A percentile compares a stretch with the other conserved stretches of the same genome.
phyloP scores from a whole-genome alignment of 441 rosid genomes.

The Omphalea diandra region DNA sequence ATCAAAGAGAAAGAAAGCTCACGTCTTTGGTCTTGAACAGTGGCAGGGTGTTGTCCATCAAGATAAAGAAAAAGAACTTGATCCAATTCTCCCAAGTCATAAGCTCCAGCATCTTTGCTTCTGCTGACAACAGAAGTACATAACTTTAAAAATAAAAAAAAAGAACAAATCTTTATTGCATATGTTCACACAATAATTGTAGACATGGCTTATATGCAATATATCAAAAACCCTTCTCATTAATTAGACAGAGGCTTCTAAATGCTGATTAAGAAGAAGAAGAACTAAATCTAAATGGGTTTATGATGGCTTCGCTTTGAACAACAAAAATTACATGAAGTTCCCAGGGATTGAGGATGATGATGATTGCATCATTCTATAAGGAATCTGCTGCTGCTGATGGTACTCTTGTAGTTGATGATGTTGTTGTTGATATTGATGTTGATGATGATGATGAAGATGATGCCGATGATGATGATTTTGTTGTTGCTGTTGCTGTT shows the following conservation, averaged over 20 bases:
- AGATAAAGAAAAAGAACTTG: conserved; percentile 92
- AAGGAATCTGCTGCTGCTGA: conserved; percentile 57
- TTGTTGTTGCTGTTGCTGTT: conserved; percentile 28
- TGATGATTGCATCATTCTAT: conserved; percentile 60
- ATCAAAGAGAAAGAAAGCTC: conserved; percentile 22
- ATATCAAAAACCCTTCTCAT: not conserved
- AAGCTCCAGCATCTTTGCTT: conserved; percentile 66
- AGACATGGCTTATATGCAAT: not conserved
- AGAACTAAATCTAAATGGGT: not conserved
- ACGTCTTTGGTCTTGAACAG: conserved; percentile 73
- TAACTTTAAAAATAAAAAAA: not conserved
- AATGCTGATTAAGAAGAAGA: conserved; percentile 12
- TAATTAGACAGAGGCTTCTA: not conserved
- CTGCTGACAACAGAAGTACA: conserved; percentile 32
- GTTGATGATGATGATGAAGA: conserved; percentile 29
- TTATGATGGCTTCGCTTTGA: conserved; percentile 1
- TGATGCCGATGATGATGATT: conserved; percentile 27
- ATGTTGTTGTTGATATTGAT: conserved; percentile 33
- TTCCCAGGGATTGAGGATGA: conserved; percentile 58
- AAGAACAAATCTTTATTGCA: not conserved
- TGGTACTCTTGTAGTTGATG: conserved; percentile 44
- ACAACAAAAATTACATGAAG: conserved; percentile 57
- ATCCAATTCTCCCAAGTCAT: conserved; percentile 91
- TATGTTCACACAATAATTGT: not conserved
- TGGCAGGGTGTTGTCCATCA: conserved; percentile 74